These are phyloP conservation scores for Stachybotrys echinatus DNA, from an alignment of 2,329 filamentous ascomycete genomes.

Conservation along the genomic window DNA sequence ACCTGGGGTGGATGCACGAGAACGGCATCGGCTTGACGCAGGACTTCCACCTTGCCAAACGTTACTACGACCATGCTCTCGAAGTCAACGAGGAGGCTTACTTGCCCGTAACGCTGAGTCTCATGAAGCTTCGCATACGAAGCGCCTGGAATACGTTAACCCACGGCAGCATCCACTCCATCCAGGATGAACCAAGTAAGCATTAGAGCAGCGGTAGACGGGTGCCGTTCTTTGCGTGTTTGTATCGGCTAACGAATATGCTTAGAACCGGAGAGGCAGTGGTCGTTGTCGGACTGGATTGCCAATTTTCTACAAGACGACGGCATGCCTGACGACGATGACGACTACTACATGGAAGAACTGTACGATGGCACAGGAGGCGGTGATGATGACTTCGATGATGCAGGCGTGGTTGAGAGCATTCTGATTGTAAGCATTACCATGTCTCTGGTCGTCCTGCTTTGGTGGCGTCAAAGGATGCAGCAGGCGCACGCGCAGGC, in stretches of 20 bases:
- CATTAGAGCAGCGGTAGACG: conserved; percentile 4
- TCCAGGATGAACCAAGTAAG: conserved; percentile 81
- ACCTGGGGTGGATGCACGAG: conserved; percentile 99
- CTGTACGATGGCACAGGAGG: conserved; percentile 51
- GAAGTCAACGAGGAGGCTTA: conserved; percentile 93
- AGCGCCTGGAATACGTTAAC: conserved; percentile 95
- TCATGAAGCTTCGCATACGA: conserved; percentile 77
- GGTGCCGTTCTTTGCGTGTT: background rate
- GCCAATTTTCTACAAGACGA: conserved; percentile 75
- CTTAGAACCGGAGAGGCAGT: conserved; percentile 63
- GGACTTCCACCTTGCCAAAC: conserved; percentile 94
- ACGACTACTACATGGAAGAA: conserved; percentile 46
- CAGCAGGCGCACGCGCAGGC: conserved; percentile 49
- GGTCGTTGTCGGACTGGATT: conserved; percentile 82
- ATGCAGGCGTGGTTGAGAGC: conserved; percentile 79
- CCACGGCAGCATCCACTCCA: conserved; percentile 85
- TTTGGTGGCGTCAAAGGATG: conserved; percentile 74
- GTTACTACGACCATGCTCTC: conserved; percentile 89
- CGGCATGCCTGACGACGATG: conserved; percentile 60
- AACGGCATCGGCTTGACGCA: conserved; percentile 90
- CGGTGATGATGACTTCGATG: conserved; percentile 58
- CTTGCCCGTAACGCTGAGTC: conserved; percentile 80
- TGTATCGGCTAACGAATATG: conserved; percentile 18
- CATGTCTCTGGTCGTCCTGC: conserved; percentile 65
- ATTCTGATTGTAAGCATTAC: conserved; percentile 77